Evolutionary conservation across 2,329 filamentous ascomycete species (phyloP), one percentile per base, ranked within the genome.

Genomic region (Rosellinia necatrix): DNA sequence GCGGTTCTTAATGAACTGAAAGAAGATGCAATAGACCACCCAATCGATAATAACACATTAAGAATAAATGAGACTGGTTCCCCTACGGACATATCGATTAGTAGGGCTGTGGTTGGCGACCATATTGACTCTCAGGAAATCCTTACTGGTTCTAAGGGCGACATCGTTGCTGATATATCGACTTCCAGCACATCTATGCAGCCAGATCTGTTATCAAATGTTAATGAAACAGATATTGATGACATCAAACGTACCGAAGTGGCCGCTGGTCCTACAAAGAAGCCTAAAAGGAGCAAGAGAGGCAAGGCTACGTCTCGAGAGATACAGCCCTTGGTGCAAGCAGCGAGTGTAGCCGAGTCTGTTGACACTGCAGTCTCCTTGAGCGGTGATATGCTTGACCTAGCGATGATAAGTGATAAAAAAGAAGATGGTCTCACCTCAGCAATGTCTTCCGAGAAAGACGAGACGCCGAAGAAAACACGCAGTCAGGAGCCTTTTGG

Each of bases 251-350:
- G 52, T 8, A 32, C 42, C n/a, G 57, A 65, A 30, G 32, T 38
- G 19, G 41, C 8, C 21, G 17, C 22, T 41, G 40, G 32, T 56
- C 41, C 41, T 21, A 32, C 58, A 47, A 60, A 63, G 24, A 55
- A 60, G 56, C 70, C 71, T 27, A 76, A 76, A 65, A 77, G 76
- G 46, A 71, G 74, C 24, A 76, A 75, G 64, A 74, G 74, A 41
- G 52, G 42, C 44, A 76, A 77, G 57, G 68, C 65, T 5, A 66
- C 71, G 40, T 60, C 63, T 24, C 59, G 38, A 29, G 48, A 70
- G 10, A 53, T 48, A 15, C 42, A 50, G 37, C 17, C 46, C 15
- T 9, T 21, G 9, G 46, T 24, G 38, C 52, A 38, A 50, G 13
- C 30, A 13, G 37, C 51, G 37, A 22, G 4, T 46, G 40, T n/a